Base-by-base conservation (phyloP, 148 eudicot genomes). In the Amaranthus hypochondriacus region DNA sequence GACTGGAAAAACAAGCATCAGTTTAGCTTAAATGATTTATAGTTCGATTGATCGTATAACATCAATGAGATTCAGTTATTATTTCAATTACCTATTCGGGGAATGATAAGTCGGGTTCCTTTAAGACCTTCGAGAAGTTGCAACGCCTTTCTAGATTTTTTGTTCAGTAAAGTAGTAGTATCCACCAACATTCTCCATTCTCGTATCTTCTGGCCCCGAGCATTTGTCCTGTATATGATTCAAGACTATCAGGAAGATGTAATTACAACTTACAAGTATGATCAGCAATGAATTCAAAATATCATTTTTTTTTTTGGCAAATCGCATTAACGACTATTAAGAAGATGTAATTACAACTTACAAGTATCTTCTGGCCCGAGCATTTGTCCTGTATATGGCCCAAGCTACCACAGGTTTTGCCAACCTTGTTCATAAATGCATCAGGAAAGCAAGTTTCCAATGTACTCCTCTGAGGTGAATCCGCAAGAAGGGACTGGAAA, bases 181-280 rank as follows among this genome's bases (percentile, higher is more conserved):
- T 95, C 99, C 48, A 82, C 92, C 43, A 92, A 80, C 85, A 95
- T 85, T 75, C 64, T 83, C 99, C 99, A 95, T 75, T 74, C 85
- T 69, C 39, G 77, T 7, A 28, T 79, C 69, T 50, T 82, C 70
- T 21, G 80, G 76, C 59, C 59, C 74, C 49, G 46, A 48, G 46
- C 77, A 50, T 14, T 64, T 85, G 58, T 70, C 78, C 91, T 88
- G 89, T 80, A 83, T 65, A 66, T 53, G 13, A 11, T 78, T 68
- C 57, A 72, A 60, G 8, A 56, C 9, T 68, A 49, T 14, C 48
- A 70, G 44, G 43, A 56, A 56, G 7, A 10, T 42, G 12, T 28
- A 10, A 18, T 18, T 50, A 63, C 51, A 69, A 42, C 48, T 15
- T 50, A 63, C 51, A 69, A 42, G 53, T 15, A 9, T 42, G 15